A percentile compares a stretch with the other conserved stretches of the same genome.
These are phyloP conservation scores for Incumbomyces lentus DNA, from an alignment of 2,329 filamentous ascomycete genomes.

Conservation along the genomic window DNA sequence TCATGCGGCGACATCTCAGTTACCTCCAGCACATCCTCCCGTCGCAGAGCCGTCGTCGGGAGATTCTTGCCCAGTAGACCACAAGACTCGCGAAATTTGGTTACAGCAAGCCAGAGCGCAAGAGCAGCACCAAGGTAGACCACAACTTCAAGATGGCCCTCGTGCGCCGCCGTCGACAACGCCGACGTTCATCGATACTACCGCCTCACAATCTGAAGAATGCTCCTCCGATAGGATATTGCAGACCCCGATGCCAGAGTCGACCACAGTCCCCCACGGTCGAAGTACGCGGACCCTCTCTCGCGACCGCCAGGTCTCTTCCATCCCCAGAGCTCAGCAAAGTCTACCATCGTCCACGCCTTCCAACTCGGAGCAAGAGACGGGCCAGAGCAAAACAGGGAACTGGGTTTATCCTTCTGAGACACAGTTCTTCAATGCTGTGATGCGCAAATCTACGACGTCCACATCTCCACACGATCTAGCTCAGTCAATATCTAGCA, in stretches of 20 bases:
- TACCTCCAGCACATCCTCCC: constrained; percentile 22
- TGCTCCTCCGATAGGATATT: constrained; percentile 22
- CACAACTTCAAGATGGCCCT: constrained; percentile 29
- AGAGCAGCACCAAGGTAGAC: constrained; percentile 42
- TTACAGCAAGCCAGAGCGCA: constrained; percentile 45
- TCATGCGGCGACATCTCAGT: constrained; percentile 20
- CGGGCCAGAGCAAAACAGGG: constrained; percentile 60
- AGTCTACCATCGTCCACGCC: constrained; percentile 26
- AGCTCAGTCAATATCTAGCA: constrained; percentile 44
- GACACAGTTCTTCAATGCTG: constrained; percentile 95
- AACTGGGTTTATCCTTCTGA: constrained; percentile 98
- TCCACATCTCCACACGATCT: constrained; percentile 32
- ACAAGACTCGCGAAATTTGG: constrained; percentile 81
- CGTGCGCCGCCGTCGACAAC: constrained; percentile 22
- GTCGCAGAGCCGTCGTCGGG: constrained; percentile 26
- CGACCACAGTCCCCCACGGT: constrained; percentile 13
- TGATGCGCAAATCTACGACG: constrained; percentile 73
- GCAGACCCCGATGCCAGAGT: constrained; percentile 17
- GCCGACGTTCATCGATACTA: constrained; percentile 11
- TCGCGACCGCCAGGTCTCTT: constrained; percentile 63
- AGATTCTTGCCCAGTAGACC: constrained; percentile 72
- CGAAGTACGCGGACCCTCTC: constrained; percentile 40
- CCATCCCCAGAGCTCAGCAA: constrained; percentile 57
- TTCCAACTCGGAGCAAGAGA: constrained; percentile 70
- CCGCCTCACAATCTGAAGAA: constrained; percentile 11